Evolutionary conservation across 176 grass and related monocot species (phyloP).

Genomic region (Zizania latifolia): DNA sequence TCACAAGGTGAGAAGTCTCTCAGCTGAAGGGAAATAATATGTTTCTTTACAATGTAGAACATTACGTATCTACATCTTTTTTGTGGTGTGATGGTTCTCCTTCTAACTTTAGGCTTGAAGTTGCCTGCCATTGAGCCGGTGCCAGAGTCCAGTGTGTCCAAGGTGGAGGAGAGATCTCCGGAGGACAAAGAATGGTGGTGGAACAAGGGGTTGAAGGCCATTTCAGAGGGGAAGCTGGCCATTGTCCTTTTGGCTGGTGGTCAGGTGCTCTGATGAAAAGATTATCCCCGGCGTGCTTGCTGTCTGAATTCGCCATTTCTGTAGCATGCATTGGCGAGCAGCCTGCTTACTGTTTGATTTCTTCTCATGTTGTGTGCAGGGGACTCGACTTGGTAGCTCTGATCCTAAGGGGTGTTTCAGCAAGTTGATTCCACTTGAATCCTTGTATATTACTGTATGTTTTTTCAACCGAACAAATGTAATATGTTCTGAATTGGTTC

Average conservation of each 20-base stretch:
- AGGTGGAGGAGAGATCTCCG: constrained; percentile 65
- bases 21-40: background rate
- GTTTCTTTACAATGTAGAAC: background rate
- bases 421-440: constrained; percentile 55
- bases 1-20: constrained; percentile 50
- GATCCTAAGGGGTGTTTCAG: constrained; percentile 98
- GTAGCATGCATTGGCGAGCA: background rate
- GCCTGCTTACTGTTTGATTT: constrained; percentile 9
- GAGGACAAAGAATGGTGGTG: constrained; percentile 88
- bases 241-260: constrained; percentile 91
- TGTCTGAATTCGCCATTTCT: background rate
- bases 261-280: constrained; percentile 52
- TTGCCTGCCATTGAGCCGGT: constrained; percentile 64
- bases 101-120: constrained; percentile 34
- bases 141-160: constrained; percentile 82
- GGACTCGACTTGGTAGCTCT: constrained; percentile 80
- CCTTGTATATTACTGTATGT: background rate
- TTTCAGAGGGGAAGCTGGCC: constrained; percentile 92
- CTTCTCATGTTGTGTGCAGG: constrained; percentile 36
- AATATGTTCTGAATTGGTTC: background rate
- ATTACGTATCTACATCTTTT: background rate
- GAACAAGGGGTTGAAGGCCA: constrained; percentile 89
- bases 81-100: background rate
- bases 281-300: background rate
- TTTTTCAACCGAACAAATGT: background rate